A percentile compares a stretch with the other conserved stretches of the same genome.
Conservation (phyloP, 179 eudicot genomes). For the Corrigiola litoralis region DNA sequence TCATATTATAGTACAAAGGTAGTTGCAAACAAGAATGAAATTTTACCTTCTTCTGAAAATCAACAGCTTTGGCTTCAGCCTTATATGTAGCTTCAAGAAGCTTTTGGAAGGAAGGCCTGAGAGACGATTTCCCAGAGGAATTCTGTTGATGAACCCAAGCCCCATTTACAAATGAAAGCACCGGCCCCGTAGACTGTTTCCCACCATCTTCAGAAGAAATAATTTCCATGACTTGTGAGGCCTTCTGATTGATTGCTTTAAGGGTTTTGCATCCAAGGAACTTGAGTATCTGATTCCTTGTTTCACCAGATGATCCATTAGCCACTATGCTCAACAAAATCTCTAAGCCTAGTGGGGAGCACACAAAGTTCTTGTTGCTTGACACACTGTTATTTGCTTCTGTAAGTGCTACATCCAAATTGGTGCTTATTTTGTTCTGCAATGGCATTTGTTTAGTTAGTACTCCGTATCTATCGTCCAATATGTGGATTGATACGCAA, state of each 20-base stretch:
- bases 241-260: constrained; percentile 14
- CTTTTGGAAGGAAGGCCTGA: constrained; percentile 8
- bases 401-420: constrained; percentile 11
- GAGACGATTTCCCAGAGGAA: no score
- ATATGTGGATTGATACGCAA: no score
- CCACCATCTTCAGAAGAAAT: not conserved
- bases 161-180: constrained; percentile 15
- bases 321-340: constrained; percentile 18
- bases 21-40: not conserved
- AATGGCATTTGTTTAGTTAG: not conserved
- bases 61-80: constrained; percentile 21
- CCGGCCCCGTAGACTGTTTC: not conserved
- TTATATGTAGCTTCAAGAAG: constrained; percentile 17
- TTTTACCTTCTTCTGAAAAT: constrained; percentile 19
- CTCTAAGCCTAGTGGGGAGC: constrained; percentile 17
- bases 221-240: constrained; percentile 11
- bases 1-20: no score
- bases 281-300: constrained; percentile 16
- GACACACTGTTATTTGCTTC: constrained; percentile 17
- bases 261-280: constrained; percentile 14
- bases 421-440: constrained; percentile 4
- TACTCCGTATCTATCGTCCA: no score
- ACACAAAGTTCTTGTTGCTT: constrained; percentile 13
- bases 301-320: constrained; percentile 22
- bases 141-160: constrained; percentile 14